Percentiles rank a stretch among this genome's conserved stretches.
Conservation (phyloP, 2,329 filamentous ascomycete species). For the Aphanocladium album region DNA sequence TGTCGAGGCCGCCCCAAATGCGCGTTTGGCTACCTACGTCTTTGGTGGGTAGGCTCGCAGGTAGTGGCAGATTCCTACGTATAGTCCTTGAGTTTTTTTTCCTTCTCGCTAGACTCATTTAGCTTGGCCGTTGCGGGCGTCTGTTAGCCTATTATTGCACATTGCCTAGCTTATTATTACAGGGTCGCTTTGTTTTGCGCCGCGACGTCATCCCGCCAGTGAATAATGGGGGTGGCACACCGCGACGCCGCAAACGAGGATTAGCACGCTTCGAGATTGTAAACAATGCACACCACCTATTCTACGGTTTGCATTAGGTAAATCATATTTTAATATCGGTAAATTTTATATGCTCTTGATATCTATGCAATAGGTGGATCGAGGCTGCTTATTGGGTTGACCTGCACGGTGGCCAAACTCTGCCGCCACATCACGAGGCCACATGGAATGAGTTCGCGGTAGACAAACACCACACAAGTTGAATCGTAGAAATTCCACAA, state of each 20-base stretch:
- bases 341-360: not conserved
- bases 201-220: not conserved
- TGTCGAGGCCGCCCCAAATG: slow-evolving; percentile 1
- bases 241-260: not conserved
- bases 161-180: not conserved
- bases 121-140: not conserved
- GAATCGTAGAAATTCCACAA: no score
- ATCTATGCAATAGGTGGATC: not conserved
- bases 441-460: no score
- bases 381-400: not conserved
- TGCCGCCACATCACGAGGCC: no score
- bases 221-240: not conserved
- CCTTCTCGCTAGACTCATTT: not conserved
- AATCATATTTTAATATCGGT: not conserved
- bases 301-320: not conserved
- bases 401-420: no score
- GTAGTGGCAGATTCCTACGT: not conserved
- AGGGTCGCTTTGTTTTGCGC: not conserved
- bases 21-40: not conserved
- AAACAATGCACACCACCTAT: not conserved
- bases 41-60: not conserved
- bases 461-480: no score
- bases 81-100: not conserved
- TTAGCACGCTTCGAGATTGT: not conserved
- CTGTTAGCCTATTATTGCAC: not conserved